Base-by-base conservation (phyloP, 495 filamentous ascomycete genomes). In the Talaromyces nanjingensis region DNA sequence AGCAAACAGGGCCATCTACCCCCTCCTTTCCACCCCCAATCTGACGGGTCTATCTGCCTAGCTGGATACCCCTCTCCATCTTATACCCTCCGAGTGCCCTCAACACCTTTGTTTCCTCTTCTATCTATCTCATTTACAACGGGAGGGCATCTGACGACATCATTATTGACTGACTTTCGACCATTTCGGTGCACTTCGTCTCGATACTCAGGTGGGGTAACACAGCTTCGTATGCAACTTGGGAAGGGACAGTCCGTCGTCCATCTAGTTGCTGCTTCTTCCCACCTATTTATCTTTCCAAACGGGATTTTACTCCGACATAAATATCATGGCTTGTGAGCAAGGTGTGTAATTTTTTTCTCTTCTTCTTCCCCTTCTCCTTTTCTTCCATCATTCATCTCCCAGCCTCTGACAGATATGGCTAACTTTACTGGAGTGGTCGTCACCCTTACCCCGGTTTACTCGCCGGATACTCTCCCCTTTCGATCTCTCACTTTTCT, bases 401-500 rank as follows among this genome's bases (percentile, higher is more conserved):
- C 53, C 8, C 16, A 56, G 18, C 27, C 3, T 4, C 24, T 27
- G 53, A 42, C 37, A 25, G 53, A 56, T 56, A 56, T 27, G 27
- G 53, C 53, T 56, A 56, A 60, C 33, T 4, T 37, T 7, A 6
- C 2, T 59, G 16, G 14, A 80, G 77, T 69, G 33, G 53, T 69
- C 24, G 65, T 73, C 11, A 67, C 66, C n/a, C 71, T 77, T 42
- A 60, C 65, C 63, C 67, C 71, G 3, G 33, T 70, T 12, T 61
- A 59, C 33, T n/a, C 65, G 11, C 20, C 54, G 9, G 73, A 76
- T 49, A 16, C 58, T 11, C 31, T 71, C n/a, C 67, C 70, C 12
- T 66, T 65, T 45, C 76, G 79, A 22, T 66, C 64, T 8, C 63
- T 81, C 33, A 73, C 64, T 53, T 70, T 80, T 53, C 66, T 65